These are phyloP conservation scores for Tilletiopsis washingtonensis DNA, from an alignment of 1,284 basidiomycete genomes.

Conservation along the genomic window DNA sequence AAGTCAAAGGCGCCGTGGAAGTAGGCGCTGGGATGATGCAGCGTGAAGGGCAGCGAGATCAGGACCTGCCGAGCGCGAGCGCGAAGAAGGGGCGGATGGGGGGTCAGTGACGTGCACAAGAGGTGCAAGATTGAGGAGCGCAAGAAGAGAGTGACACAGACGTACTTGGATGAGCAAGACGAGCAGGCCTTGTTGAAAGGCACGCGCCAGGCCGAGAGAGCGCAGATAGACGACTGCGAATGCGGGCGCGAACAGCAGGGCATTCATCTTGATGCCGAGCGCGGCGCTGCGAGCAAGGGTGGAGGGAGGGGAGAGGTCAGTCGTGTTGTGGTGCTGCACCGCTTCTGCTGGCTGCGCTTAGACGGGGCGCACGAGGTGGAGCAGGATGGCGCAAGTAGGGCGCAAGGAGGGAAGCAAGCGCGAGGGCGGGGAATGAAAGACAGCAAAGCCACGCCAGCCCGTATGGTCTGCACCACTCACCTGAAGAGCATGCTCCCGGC, in stretches of 20 bases:
- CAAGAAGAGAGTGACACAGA: no score
- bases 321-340: no score
- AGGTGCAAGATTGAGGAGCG: no score
- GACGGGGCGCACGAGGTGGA: no score
- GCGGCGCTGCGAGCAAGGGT: constrained; percentile 57
- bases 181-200: constrained; percentile 55
- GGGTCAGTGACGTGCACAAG: no score
- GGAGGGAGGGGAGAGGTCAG: not conserved
- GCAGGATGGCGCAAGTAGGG: not conserved
- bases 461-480: constrained; percentile 53
- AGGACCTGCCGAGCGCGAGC: constrained; percentile 59
- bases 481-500: constrained; percentile 64
- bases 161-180: constrained; percentile 52
- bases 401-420: not conserved
- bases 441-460: no score
- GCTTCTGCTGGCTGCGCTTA: no score
- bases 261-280: constrained; percentile 92
- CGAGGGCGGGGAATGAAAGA: no score
- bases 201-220: constrained; percentile 56
- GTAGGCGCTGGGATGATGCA: constrained; percentile 60
- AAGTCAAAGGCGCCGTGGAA: constrained; percentile 74
- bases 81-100: no score
- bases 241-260: constrained; percentile 78
- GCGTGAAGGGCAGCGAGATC: constrained; percentile 67
- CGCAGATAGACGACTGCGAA: constrained; percentile 60